These are phyloP conservation scores for Globisporangium alternatum DNA, from an alignment of 352 stramenopile species.

Conservation along the genomic window DNA sequence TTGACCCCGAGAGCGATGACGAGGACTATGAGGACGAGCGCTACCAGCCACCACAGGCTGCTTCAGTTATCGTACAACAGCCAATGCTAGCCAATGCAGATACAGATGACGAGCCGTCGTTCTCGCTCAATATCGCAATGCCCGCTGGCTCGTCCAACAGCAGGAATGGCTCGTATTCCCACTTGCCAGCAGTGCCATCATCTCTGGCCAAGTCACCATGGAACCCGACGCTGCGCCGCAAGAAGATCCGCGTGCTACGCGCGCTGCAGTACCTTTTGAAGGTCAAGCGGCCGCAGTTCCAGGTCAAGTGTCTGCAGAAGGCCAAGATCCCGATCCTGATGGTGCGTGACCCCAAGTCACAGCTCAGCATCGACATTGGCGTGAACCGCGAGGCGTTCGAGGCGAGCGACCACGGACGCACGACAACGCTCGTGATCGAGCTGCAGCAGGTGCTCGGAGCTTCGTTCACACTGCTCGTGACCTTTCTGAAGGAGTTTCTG, in stretches of 20 bases:
- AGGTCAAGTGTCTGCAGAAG: conserved; percentile 66
- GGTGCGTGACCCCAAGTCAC: conserved; percentile 46
- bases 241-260: conserved; percentile 53
- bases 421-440: conserved; percentile 49
- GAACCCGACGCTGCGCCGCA: conserved; percentile 59
- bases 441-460: conserved; percentile 42
- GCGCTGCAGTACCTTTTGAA: conserved; percentile 55
- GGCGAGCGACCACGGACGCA: conserved; percentile 57
- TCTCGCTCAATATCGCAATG: conserved; percentile 62
- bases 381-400: conserved; percentile 61
- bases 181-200: background rate
- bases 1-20: conserved; percentile 14
- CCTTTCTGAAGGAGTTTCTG: conserved; percentile 77
- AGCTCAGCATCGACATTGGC: conserved; percentile 59
- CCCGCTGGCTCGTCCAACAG: conserved; percentile 16
- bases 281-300: conserved; percentile 41
- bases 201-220: conserved; percentile 56
- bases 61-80: background rate
- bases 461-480: conserved; percentile 50
- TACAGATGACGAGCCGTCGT: conserved; percentile 40
- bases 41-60: background rate
- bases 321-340: conserved; percentile 78
- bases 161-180: background rate
- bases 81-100: background rate
- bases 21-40: conserved; percentile 18